These are phyloP conservation scores for Solanum clarkiae DNA, from an alignment of 257 asterid species.

Conservation along the genomic window DNA sequence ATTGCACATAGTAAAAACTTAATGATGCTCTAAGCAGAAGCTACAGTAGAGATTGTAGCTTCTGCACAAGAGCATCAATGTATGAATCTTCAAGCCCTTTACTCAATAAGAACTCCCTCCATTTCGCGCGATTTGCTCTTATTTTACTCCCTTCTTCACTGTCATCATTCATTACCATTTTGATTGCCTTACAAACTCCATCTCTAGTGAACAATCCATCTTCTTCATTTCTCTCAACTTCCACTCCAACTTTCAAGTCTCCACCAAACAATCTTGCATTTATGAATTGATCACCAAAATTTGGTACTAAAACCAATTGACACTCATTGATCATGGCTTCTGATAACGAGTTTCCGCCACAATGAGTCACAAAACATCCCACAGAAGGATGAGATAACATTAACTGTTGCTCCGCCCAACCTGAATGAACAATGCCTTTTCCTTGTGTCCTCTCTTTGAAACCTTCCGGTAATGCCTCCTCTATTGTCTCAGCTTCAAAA, in stretches of 20 bases:
- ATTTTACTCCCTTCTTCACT: conserved; percentile 11
- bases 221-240: conserved; percentile 18
- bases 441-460: conserved; percentile 6
- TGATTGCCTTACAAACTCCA: conserved; percentile 6
- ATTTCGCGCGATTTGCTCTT: conserved; percentile 10
- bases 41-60: neutral
- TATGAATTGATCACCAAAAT: conserved; percentile 14
- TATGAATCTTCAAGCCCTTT: conserved; percentile 11
- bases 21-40: neutral
- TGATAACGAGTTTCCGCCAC: conserved; percentile 16
- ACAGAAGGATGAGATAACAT: conserved; percentile 15
- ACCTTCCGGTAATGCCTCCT: conserved; percentile 17
- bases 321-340: conserved; percentile 13
- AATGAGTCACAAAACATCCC: conserved; percentile 25
- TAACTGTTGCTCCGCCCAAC: conserved; percentile 26
- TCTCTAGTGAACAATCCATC: conserved; percentile 17
- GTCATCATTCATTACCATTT: conserved; percentile 7
- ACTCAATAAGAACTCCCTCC: conserved; percentile 10
- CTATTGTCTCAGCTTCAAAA: neutral
- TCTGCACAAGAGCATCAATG: conserved; percentile 5
- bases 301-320: conserved; percentile 19
- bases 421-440: conserved; percentile 13
- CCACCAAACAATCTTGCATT: conserved; percentile 15
- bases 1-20: no score
- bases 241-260: conserved; percentile 14